These are phyloP conservation scores for Saturnispora saitoi DNA, from an alignment of 805 yeast genomes.

Conservation along the genomic window DNA sequence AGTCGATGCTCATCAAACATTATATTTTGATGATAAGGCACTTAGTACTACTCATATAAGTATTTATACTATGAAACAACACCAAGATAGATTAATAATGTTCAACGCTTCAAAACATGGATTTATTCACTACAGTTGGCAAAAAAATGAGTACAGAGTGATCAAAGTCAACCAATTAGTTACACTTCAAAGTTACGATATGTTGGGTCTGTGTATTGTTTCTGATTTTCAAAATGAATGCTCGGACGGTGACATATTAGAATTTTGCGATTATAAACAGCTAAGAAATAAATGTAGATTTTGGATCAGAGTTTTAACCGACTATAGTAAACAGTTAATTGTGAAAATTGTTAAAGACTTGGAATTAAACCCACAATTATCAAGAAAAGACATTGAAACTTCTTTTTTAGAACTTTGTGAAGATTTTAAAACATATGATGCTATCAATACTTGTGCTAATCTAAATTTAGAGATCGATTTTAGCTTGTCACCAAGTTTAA, in stretches of 20 bases:
- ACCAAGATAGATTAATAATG: not conserved
- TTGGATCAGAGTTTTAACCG: slow-evolving; percentile 2
- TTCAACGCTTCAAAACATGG: slow-evolving; percentile 11
- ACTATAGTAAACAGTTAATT: not conserved
- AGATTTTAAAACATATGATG: not conserved
- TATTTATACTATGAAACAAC: not conserved
- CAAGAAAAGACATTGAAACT: not conserved
- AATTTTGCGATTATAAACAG: not conserved
- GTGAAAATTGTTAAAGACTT: not conserved
- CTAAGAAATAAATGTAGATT: not conserved
- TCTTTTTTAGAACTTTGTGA: not conserved
- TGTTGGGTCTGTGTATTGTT: slow-evolving; percentile 6
- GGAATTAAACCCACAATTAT: not conserved
- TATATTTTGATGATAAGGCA: slow-evolving; percentile 19
- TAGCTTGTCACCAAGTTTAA: not conserved
- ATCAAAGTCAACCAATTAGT: not conserved
- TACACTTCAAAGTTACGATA: not conserved
- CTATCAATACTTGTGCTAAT: not conserved
- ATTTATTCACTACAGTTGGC: not conserved
- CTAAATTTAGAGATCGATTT: not conserved
- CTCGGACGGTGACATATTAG: not conserved
- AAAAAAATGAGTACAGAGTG: not conserved
- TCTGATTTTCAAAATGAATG: not conserved
- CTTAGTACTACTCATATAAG: slow-evolving; percentile 21
- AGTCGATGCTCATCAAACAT: slow-evolving; percentile 10